Percentiles rank a stretch among this genome's conserved stretches.
Evolutionary conservation across 805 yeast species (phyloP).

Genomic region (Saccharomycopsis fermentans): DNA sequence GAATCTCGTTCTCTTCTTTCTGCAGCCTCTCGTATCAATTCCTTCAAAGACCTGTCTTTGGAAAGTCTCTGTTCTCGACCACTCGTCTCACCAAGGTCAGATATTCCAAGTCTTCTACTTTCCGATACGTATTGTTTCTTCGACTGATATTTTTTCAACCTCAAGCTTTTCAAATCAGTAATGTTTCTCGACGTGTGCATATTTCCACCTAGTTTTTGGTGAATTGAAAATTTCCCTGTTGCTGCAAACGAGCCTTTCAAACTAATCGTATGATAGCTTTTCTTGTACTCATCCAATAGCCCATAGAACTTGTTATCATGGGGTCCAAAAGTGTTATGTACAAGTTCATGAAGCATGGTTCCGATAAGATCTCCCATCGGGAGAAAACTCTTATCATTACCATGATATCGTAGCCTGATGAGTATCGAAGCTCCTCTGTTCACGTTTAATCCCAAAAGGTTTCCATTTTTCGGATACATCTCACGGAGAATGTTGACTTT

Average conservation of each 20-base stretch:
- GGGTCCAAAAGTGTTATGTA: slow-evolving; percentile 72
- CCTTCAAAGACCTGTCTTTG: slow-evolving; percentile 27
- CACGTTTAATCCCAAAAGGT: slow-evolving; percentile 72
- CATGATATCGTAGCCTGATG: slow-evolving; percentile 48
- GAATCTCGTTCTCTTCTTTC: slow-evolving; percentile 47
- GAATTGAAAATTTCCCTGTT: slow-evolving; percentile 42
- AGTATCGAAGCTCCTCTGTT: slow-evolving; percentile 66
- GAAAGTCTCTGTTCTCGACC: neutral
- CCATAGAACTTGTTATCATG: slow-evolving; percentile 67
- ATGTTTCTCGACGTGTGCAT: slow-evolving; percentile 16
- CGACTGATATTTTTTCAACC: slow-evolving; percentile 33
- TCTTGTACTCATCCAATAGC: slow-evolving; percentile 50
- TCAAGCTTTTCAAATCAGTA: slow-evolving; percentile 26
- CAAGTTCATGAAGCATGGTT: slow-evolving; percentile 80
- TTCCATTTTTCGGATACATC: slow-evolving; percentile 62
- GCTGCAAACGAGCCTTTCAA: slow-evolving; percentile 32
- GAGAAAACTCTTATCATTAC: slow-evolving; percentile 42
- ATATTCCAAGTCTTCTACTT: slow-evolving; percentile 28
- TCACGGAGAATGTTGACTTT: slow-evolving; percentile 64
- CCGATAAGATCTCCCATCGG: slow-evolving; percentile 62
- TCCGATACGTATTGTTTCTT: slow-evolving; percentile 33
- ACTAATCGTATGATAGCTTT: slow-evolving; percentile 37
- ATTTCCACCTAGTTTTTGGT: slow-evolving; percentile 34
- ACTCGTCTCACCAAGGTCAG: slow-evolving; percentile 19
- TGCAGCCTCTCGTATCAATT: slow-evolving; percentile 48